Evolutionary conservation across 2,329 filamentous ascomycete species (phyloP).

Genomic region (Emericellopsis cladophorae): DNA sequence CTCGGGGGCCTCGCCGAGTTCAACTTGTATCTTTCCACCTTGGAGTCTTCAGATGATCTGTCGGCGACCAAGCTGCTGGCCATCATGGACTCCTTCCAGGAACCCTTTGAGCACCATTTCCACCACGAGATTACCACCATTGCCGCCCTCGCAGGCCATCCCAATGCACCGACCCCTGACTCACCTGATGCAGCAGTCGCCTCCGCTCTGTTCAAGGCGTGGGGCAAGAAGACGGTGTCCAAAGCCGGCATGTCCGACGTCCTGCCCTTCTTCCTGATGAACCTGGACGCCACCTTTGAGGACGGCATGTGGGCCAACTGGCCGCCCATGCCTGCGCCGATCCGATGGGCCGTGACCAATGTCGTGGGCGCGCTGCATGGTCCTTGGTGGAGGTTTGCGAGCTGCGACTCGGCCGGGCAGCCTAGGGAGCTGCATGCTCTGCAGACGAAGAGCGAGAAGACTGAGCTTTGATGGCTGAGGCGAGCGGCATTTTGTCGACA

Average conservation of each 20-base stretch:
- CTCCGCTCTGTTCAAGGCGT: constrained; percentile 39
- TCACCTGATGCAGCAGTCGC: constrained; percentile 31
- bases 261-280: constrained; percentile 52
- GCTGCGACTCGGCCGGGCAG: constrained; percentile 40
- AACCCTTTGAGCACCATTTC: constrained; percentile 40
- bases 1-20: constrained; percentile 37
- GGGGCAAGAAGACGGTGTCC: constrained; percentile 51
- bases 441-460: constrained; percentile 6
- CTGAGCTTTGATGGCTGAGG: background rate
- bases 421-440: constrained; percentile 42
- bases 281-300: constrained; percentile 46
- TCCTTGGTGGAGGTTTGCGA: constrained; percentile 52
- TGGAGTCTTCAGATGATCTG: constrained; percentile 27
- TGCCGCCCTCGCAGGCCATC: constrained; percentile 32
- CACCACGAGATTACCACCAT: constrained; percentile 42
- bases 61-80: constrained; percentile 28
- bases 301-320: constrained; percentile 47
- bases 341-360: constrained; percentile 48
- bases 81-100: constrained; percentile 38
- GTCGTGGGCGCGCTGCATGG: constrained; percentile 42
- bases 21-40: constrained; percentile 33
- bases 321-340: constrained; percentile 50
- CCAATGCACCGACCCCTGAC: constrained; percentile 33
- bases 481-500: no score
- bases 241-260: constrained; percentile 47